Percentiles rank a stretch among this genome's conserved stretches.
Evolutionary conservation across 1,139 yeast species (phyloP).

Genomic region (Sugiyamaella pinicola): DNA sequence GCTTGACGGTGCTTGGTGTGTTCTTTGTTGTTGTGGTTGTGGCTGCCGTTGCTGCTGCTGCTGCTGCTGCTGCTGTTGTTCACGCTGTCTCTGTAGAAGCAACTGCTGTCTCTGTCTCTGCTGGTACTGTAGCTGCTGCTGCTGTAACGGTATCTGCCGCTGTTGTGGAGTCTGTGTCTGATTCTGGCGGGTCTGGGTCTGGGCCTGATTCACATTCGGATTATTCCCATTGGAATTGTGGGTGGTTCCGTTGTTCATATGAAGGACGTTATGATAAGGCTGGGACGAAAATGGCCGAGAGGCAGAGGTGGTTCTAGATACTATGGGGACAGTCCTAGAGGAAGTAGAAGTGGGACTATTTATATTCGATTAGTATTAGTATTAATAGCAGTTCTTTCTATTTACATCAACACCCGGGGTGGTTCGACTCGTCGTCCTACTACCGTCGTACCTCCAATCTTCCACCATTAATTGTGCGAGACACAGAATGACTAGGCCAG

Average conservation of each 20-base stretch:
- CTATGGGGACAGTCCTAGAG: not conserved
- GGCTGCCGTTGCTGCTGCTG: not conserved
- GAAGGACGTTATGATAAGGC: constrained; percentile 16
- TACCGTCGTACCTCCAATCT: constrained; percentile 3
- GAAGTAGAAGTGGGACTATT: not conserved
- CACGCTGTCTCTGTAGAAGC: not conserved
- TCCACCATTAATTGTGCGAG: constrained; percentile 9
- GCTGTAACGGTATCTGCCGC: constrained; percentile 6
- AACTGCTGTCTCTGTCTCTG: not conserved
- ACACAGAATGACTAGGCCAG: too few relatives aligned
- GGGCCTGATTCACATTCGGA: not conserved
- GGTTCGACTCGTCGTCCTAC: not conserved
- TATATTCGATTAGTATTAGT: too few relatives aligned
- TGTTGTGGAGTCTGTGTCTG: constrained; percentile 1
- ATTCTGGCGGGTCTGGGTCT: not conserved
- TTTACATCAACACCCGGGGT: not conserved
- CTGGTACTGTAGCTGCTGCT: constrained; percentile 2
- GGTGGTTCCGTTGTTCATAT: constrained; percentile 4
- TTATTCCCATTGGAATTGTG: constrained; percentile 2
- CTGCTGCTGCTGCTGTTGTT: not conserved
- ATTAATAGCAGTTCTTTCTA: not conserved
- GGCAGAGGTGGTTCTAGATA: not conserved
- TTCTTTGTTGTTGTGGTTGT: not conserved
- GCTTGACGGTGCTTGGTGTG: not conserved
- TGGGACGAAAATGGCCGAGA: constrained; percentile 3